Base-by-base conservation (phyloP, 768 basidiomycete genomes). In the Mycena crocata region DNA sequence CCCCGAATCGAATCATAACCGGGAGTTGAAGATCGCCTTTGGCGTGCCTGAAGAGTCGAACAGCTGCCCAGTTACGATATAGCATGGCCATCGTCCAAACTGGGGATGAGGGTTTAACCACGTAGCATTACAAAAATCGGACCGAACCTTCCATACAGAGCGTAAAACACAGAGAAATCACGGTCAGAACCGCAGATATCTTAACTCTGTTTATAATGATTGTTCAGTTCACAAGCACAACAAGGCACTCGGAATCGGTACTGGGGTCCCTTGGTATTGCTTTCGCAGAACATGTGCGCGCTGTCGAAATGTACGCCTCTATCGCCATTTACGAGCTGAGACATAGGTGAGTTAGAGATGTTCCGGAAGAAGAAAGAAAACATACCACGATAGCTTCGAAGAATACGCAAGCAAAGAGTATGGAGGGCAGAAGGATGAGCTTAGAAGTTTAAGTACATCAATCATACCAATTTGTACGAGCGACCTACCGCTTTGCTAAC, bases 31-130 rank as follows among this genome's bases (percentile, higher is more conserved):
- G 37, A 34, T 64, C 63, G 37, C 31, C 24, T 10, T 13, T 30
- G 48, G 60, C 39, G 13, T 31, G 48, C 34, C 54, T 17, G 26
- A 44, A n/a, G 35, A 23, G 30, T 7, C 55, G 48, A 57, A 57
- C 59, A 13, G 54, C 52, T 0, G 37, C 30, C 60, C 59, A 56
- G 34, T 61, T 57, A 14, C 60, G 55, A 50, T 62, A 61, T 2
- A 67, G 49, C 55, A 62, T 44, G 10, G 23, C 5, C 35, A 67
- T 21, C 39, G 56, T 50, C 66, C 66, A 67, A 32, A 49, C 58
- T 66, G 40, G 19, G 0, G 5, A n/a, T 50, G 1, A 52, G 30
- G 44, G 13, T 28, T 10, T 23, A 37, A n/a, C 8, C 15, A 23
- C 19, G n/a, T 21, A 15, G n/a, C 8, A 31, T 23, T 13, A 6